Conservation (phyloP, 2,329 filamentous ascomycete genomes). For the Cytospora schulzeri region DNA sequence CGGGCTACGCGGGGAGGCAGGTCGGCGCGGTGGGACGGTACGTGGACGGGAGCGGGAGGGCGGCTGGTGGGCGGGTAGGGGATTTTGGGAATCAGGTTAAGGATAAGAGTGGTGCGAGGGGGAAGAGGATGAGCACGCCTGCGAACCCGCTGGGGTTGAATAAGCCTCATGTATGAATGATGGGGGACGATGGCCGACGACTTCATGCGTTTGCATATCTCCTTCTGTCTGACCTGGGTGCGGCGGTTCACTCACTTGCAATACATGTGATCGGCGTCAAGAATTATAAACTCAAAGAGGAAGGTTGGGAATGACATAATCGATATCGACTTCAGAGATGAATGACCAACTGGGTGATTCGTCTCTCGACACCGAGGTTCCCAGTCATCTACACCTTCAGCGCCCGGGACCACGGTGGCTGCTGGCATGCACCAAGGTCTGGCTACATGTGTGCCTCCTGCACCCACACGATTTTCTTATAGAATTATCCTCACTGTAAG, state of each 20-base stretch:
- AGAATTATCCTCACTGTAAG: too few relatives aligned
- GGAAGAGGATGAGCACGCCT: constrained; percentile 24
- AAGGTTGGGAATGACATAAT: too few relatives aligned
- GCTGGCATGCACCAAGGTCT: too few relatives aligned
- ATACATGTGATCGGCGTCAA: too few relatives aligned
- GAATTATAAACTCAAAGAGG: too few relatives aligned
- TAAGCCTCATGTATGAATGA: constrained; percentile 17
- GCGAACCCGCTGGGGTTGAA: constrained; percentile 22
- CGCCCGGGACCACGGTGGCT: too few relatives aligned
- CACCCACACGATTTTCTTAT: too few relatives aligned
- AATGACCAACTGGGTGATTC: too few relatives aligned
- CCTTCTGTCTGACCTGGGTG: background rate
- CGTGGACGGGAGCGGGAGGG: constrained; percentile 25
- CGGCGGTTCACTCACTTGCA: background rate
- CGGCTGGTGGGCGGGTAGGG: constrained; percentile 18
- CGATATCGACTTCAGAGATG: too few relatives aligned
- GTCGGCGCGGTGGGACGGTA: constrained; percentile 18
- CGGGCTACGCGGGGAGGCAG: constrained; percentile 18
- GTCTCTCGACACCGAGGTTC: too few relatives aligned
- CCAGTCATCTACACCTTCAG: too few relatives aligned
- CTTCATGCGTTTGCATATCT: background rate
- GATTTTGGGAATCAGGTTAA: constrained; percentile 25
- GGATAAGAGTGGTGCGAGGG: constrained; percentile 22
- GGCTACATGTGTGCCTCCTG: too few relatives aligned
- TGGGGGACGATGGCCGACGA: background rate